Evolutionary conservation across 441 rosid species (phyloP), one percentile per base, ranked within the genome.

Genomic region (Iberis amara): DNA sequence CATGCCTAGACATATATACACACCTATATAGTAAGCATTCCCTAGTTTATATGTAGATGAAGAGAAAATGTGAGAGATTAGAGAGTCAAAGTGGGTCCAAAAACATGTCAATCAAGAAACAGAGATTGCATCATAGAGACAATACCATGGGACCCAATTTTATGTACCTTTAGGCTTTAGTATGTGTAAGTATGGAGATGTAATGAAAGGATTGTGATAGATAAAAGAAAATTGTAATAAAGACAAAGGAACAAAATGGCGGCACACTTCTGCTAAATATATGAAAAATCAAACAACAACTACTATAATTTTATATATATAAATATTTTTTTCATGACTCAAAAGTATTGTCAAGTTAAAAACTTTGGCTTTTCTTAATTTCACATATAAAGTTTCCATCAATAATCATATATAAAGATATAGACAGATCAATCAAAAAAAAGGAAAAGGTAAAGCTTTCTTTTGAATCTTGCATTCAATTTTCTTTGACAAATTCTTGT

Each of bases 181-280:
- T 65, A 46, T 57, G 62, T 64, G 69, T 59, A 52, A 59, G 76
- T 69, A 71, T 78, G 78, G 66, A 4, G 7, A 7, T 30, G 33
- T 1, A 68, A 66, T 52, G 61, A 59, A 28, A 54, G 61, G 50
- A 47, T 40, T 59, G 52, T 40, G 62, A 47, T 43, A 45, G 44
- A 55, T 73, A 30, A 47, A 24, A 46, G 36, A 57, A 26, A 46
- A 47, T 18, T 41, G 71, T 35, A 66, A 66, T 35, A 70, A 64
- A 55, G 61, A 55, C 68, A 64, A 69, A 57, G 57, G 75, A 79
- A 71, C 78, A 83, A 79, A 85, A 79, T 77, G 96, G 96, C 96
- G 94, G 96, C 96, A 79, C 75, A 56, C 59, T 76, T 73, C 74
- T 68, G 78, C 83, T 71, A 78, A 81, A 72, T 84, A 79, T 72